Evolutionary conservation across 2,329 filamentous ascomycete genomes (phyloP), one percentile per base, ranked within the genome.

Genomic region (Madurella fahalii): DNA sequence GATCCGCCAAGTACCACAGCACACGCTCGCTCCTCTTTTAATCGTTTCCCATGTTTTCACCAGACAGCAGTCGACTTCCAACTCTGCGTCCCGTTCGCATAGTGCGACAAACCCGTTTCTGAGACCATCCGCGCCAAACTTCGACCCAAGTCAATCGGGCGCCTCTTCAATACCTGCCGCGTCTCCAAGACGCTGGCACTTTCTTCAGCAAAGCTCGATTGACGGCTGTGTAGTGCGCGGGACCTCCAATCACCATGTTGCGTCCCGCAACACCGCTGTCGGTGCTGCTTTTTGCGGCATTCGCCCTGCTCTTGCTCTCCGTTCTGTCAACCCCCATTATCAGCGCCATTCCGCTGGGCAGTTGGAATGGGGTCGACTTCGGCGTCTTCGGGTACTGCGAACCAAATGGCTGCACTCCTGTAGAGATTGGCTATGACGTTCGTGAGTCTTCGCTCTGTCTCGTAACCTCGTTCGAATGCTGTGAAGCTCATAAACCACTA

Each of bases 301-400:
- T 99, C 72, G 87, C 79, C 59, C 78, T 97, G 58, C 80, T 97
- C 50, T 77, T 97, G 45, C 78, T 99, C 40, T 89, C 91, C 45
- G 89, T 92, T 40, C 75, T 99, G n/a, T 96, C 93, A 1, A 92
- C 90, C 0, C 94, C 94, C 16, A 84, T 99, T 63, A 87, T 97
- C 68, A 85, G 87, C 67, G 81, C 79, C 25, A 95, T 99, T 45
- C 90, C 91, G 9, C 78, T 99, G 41, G 92, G 89, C 39, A 85
- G 83, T 50, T 93, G 85, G 67, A 74, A 85, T 41, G 85, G 86
- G 64, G 83, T 89, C 63, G 85, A 85, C 62, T 96, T 95, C 76
- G 94, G 94, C 47, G 92, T 97, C 47, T 93, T 97, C 75, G 94
- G 94, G 25, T 95, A 84, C 66, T 99, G 94, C 72, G 78, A 83